A percentile compares a stretch with the other conserved stretches of the same genome.
Conservation (phyloP, 1,139 yeast species). For the Kurtzmaniella natalensis region DNA sequence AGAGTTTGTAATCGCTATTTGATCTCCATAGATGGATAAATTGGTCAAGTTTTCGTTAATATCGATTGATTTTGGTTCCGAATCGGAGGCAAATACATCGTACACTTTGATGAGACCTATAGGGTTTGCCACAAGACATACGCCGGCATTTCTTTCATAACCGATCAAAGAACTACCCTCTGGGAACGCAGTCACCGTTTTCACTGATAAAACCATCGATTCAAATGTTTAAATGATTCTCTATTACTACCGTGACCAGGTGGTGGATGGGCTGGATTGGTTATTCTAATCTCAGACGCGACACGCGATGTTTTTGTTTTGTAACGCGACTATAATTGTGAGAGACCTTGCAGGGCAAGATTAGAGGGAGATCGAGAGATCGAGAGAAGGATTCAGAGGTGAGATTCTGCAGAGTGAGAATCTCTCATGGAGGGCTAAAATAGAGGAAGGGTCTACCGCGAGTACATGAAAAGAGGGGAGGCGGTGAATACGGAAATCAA, state of each 20-base stretch:
- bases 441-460: no score
- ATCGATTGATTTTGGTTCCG: conserved; percentile 55
- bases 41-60: conserved; percentile 40
- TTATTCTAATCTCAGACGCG: not conserved
- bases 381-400: no score
- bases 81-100: conserved; percentile 38
- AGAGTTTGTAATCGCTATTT: conserved; percentile 27
- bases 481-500: no score
- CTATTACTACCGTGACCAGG: no score
- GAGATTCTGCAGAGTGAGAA: no score
- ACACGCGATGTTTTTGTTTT: not conserved
- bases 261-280: not conserved
- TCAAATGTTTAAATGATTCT: no score
- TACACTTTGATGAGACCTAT: conserved; percentile 51
- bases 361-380: no score
- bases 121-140: conserved; percentile 47
- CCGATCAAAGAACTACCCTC: conserved; percentile 46
- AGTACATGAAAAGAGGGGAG: no score
- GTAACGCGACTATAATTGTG: no score
- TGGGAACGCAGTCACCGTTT: conserved; percentile 35
- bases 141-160: conserved; percentile 27
- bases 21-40: conserved; percentile 19
- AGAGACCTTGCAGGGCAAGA: no score
- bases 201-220: conserved; percentile 9
- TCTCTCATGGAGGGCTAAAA: no score